A percentile compares a stretch with the other conserved stretches of the same genome.
phyloP scores from a whole-genome alignment of 2,329 filamentous ascomycete genomes.

The Colletotrichum godetiae region DNA sequence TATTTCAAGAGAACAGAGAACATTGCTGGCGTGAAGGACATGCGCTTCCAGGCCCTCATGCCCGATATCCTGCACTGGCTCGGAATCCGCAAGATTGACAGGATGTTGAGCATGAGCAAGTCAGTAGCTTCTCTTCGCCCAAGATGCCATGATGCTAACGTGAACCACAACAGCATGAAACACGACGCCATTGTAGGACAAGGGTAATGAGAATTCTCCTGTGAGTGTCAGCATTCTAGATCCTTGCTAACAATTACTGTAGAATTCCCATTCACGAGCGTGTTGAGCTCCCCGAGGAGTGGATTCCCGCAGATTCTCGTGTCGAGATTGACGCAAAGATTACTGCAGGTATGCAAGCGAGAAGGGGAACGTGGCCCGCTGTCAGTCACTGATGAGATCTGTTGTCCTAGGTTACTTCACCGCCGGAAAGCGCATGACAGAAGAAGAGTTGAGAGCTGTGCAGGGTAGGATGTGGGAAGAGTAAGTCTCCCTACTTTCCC shows the following conservation, averaged over 20 bases:
- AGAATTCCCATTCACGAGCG: conserved; percentile 89
- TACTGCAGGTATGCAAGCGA: conserved; percentile 77
- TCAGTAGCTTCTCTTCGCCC: conserved; percentile 54
- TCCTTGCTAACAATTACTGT: conserved; percentile 33
- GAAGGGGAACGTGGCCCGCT: background rate
- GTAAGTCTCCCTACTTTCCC: conserved; percentile 51
- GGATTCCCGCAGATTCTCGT: conserved; percentile 93
- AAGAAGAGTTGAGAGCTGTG: conserved; percentile 86
- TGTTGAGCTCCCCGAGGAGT: conserved; percentile 90
- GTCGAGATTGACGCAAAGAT: conserved; percentile 99
- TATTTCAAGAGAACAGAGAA: conserved; percentile 99
- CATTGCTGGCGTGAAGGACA: conserved; percentile 94
- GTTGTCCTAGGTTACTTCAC: conserved; percentile 76
- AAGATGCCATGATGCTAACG: conserved; percentile 7
- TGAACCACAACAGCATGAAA: conserved; percentile 74
- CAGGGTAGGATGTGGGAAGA: conserved; percentile 94
- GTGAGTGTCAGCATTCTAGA: background rate
- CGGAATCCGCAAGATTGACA: conserved; percentile 97
- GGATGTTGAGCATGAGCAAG: conserved; percentile 99
- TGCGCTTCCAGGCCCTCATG: conserved; percentile 99
- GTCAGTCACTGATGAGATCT: background rate
- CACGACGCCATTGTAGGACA: conserved; percentile 89
- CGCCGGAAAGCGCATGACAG: conserved; percentile 87
- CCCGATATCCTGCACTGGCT: conserved; percentile 98
- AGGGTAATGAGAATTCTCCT: conserved; percentile 62